Base-by-base conservation (phyloP, 306 rosid species). In the Rosa persica region DNA sequence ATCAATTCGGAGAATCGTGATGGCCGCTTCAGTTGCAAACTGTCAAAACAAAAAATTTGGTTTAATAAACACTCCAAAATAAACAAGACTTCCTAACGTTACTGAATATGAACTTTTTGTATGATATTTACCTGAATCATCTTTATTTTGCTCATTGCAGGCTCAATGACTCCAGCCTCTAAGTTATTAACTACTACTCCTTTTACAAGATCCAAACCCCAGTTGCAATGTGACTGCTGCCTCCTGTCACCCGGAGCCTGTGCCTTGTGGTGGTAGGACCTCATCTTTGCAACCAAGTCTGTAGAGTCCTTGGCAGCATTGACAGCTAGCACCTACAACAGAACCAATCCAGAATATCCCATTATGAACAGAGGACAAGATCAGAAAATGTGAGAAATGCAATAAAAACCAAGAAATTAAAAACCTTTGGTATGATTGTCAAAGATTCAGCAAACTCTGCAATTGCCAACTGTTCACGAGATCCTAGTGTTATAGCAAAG, bases 241-340 rank as follows among this genome's bases (percentile, higher is more conserved):
- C 77, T 87, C 90, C 16, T 67, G 27, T 67, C 71, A 17, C 71
- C 71, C 0, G 48, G 71, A 46, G 97, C 93, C 76, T 92, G 98
- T 4, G 98, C 98, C 68, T 89, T 73, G 81, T 87, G 92, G 83
- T 95, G 99, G 82, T 87, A 92, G 55, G 98, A 90, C 80, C 97
- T 87, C 80, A 95, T 81, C 81, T 91, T 95, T 71, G 99, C 92
- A 81, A 95, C 98, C 72, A 93, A 84, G 73, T 95, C 97, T 0
- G 97, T 93, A 48, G 99, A 97, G 86, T 95, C 99, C 94, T 95
- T 93, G 5, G 99, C 98, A 79, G 99, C 99, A 82, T 95, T 95
- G 79, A 95, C 99, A 73, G 99, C 78, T 69, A 95, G 99, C 70
- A 95, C 99, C 96, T 93, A 87, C 74, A 80, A 16, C 83, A 75